phyloP scores from a whole-genome alignment of 345 rosid genomes.

The Moricandia moricandioides region DNA sequence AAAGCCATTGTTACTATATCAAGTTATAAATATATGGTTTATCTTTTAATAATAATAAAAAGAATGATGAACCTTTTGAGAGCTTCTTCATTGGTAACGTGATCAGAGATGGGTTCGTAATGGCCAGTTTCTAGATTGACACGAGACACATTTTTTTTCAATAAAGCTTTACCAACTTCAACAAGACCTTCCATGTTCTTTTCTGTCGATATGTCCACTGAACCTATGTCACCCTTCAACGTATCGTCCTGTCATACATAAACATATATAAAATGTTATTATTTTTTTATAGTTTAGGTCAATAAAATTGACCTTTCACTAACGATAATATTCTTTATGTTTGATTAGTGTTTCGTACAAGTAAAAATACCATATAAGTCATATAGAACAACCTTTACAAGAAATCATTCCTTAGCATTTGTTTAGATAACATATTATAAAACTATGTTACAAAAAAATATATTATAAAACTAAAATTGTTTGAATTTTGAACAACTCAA shows the following conservation, averaged over 20 bases:
- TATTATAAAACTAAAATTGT: not conserved
- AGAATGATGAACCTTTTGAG: conserved; percentile 40
- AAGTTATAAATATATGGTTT: not conserved
- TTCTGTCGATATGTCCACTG: conserved; percentile 61
- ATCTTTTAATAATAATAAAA: not conserved
- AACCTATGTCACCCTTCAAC: conserved; percentile 49
- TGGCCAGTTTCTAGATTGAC: conserved; percentile 58
- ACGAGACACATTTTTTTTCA: conserved; percentile 57
- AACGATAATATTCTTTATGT: not conserved
- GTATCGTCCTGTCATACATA: conserved; percentile 52
- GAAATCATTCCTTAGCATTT: not conserved
- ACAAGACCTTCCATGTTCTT: conserved; percentile 57
- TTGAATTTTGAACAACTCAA: not conserved
- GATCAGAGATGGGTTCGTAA: conserved; percentile 39
- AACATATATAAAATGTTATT: not conserved
- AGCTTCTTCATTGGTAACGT: conserved; percentile 52
- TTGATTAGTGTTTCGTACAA: conserved; percentile 25
- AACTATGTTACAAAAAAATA: no score
- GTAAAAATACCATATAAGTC: not conserved
- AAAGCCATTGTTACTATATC: not conserved
- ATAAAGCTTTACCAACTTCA: conserved; percentile 51
- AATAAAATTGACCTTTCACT: conserved; percentile 15
- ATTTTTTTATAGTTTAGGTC: not conserved
- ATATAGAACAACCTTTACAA: not conserved
- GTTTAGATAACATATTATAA: not conserved